Percentiles rank a stretch among this genome's conserved stretches.
Conservation (phyloP, 306 rosid genomes). For the Acacia crassicarpa region DNA sequence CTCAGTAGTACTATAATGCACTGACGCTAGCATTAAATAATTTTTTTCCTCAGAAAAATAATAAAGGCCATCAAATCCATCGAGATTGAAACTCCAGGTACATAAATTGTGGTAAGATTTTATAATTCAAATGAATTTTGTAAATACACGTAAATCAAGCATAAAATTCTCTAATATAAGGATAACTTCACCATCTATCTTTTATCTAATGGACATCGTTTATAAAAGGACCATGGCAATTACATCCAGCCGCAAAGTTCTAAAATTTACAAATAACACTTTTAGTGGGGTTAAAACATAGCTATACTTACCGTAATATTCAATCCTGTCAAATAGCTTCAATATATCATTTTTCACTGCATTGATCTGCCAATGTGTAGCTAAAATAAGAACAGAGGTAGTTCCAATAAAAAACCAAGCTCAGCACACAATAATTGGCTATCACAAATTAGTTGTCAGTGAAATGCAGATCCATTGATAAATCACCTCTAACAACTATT, state of each 20-base stretch:
- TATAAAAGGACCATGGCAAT: conserved; percentile 17
- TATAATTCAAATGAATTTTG: background rate
- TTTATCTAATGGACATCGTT: conserved; percentile 11
- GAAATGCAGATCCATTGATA: background rate
- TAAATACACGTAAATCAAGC: background rate
- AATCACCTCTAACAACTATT: background rate
- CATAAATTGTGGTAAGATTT: background rate
- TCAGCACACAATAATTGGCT: background rate
- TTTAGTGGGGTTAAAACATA: conserved; percentile 24
- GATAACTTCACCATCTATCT: background rate
- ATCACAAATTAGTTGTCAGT: background rate
- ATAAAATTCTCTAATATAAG: background rate
- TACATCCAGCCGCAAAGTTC: conserved; percentile 1
- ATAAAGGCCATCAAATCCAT: background rate
- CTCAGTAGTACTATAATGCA: background rate
- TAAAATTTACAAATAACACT: conserved; percentile 8
- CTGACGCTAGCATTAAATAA: background rate
- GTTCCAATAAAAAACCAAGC: background rate
- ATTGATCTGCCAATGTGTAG: conserved; percentile 59
- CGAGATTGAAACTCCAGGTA: background rate
- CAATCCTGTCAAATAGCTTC: conserved; percentile 92
- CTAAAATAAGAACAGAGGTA: conserved; percentile 28
- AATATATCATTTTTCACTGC: conserved; percentile 71
- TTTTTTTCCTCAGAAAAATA: background rate
- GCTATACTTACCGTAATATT: conserved; percentile 78